A percentile compares a stretch with the other conserved stretches of the same genome.
These are phyloP conservation scores for Paragyromitra xinjiangensis DNA, from an alignment of 495 filamentous ascomycete species.

Conservation along the genomic window DNA sequence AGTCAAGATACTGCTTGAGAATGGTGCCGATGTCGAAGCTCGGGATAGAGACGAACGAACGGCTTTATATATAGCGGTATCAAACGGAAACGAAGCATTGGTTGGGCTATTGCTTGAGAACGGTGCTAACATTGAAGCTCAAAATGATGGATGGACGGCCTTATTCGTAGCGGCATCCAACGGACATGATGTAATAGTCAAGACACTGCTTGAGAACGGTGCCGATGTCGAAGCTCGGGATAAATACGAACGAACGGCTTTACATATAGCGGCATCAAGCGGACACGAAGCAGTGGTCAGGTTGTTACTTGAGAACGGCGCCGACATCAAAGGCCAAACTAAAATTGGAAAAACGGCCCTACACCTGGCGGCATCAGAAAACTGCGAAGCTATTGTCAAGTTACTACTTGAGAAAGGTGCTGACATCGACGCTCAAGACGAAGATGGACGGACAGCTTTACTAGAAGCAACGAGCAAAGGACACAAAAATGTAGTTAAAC, in stretches of 20 bases:
- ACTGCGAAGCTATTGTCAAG: not conserved
- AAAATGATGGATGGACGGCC: not conserved
- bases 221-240: not conserved
- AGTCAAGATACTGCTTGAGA: not conserved
- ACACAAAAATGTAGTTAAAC: not conserved
- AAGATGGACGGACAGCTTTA: not conserved
- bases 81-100: not conserved
- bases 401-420: not conserved
- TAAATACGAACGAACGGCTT: not conserved
- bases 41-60: not conserved
- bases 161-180: not conserved
- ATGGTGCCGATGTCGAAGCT: not conserved
- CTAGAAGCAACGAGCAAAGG: not conserved
- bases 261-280: not conserved
- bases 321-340: not conserved
- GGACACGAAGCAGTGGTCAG: not conserved
- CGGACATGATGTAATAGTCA: not conserved
- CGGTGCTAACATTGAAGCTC: not conserved
- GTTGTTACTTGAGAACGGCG: not conserved
- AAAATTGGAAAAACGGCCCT: not conserved
- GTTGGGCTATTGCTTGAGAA: not conserved
- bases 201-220: not conserved
- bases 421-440: not conserved
- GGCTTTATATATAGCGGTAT: not conserved
- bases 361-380: not conserved